A percentile compares a stretch with the other conserved stretches of the same genome.
phyloP scores from a whole-genome alignment of 352 stramenopile genomes.

The Pythium myriotylum region DNA sequence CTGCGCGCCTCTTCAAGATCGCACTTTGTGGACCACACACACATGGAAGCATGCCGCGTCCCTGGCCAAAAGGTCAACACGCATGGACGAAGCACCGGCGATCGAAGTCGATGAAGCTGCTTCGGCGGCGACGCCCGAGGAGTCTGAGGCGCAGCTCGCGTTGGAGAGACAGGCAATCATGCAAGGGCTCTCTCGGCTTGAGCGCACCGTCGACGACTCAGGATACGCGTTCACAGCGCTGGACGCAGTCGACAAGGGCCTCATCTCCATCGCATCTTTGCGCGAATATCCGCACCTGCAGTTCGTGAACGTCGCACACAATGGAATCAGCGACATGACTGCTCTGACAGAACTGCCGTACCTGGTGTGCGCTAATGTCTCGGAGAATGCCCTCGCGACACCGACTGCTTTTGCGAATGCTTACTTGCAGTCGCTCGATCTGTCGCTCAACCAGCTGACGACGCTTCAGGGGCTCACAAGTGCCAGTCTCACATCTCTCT shows the following conservation, averaged over 20 bases:
- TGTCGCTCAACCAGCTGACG: slow-evolving; percentile 72
- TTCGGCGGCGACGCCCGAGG: slow-evolving; percentile 17
- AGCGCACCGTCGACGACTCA: slow-evolving; percentile 73
- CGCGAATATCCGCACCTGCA: slow-evolving; percentile 65
- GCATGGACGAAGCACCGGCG: neutral
- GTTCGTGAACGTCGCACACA: slow-evolving; percentile 72
- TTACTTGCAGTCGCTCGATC: slow-evolving; percentile 66
- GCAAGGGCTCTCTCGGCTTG: slow-evolving; percentile 72
- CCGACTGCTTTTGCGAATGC: slow-evolving; percentile 46
- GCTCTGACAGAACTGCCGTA: slow-evolving; percentile 60
- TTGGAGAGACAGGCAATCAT: slow-evolving; percentile 48
- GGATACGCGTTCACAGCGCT: slow-evolving; percentile 78
- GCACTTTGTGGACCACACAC: slow-evolving; percentile 18
- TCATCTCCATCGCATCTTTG: slow-evolving; percentile 60
- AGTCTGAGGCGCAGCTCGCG: slow-evolving; percentile 36
- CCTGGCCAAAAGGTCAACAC: no score
- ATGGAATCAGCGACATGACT: slow-evolving; percentile 58
- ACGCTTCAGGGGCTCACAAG: slow-evolving; percentile 57
- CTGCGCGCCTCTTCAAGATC: slow-evolving; percentile 23
- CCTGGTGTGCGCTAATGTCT: slow-evolving; percentile 58
- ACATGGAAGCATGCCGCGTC: no score
- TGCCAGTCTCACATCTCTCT: slow-evolving; percentile 51
- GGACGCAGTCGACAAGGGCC: slow-evolving; percentile 58
- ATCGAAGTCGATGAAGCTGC: slow-evolving; percentile 1
- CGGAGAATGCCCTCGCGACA: slow-evolving; percentile 51